phyloP scores from a whole-genome alignment of 495 filamentous ascomycete species.

The Annulohypoxylon moriforme region DNA sequence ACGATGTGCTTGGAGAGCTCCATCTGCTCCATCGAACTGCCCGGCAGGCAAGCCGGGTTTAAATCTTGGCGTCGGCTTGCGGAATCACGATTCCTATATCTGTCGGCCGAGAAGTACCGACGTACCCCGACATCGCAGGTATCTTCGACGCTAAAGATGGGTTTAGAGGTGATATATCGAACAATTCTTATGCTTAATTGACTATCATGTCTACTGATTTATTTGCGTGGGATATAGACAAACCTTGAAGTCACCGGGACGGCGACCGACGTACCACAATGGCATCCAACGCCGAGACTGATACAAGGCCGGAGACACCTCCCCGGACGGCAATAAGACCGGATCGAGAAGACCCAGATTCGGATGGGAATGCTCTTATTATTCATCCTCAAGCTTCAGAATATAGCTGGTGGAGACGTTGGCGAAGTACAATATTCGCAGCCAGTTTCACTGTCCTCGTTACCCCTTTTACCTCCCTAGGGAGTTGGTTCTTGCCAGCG shows the following conservation, averaged over 20 bases:
- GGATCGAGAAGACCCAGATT: neutral
- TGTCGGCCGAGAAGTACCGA: slow-evolving; percentile 5
- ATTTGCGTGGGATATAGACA: neutral
- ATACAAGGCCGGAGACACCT: neutral
- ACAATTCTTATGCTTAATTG: neutral
- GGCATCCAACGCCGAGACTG: slow-evolving; percentile 9
- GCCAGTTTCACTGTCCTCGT: slow-evolving; percentile 13
- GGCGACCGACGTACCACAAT: neutral
- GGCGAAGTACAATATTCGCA: slow-evolving; percentile 17
- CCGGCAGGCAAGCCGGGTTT: slow-evolving; percentile 8
- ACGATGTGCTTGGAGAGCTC: neutral
- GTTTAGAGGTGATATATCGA: neutral
- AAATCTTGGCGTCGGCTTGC: slow-evolving; percentile 15
- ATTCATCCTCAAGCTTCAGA: slow-evolving; percentile 21
- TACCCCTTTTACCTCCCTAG: slow-evolving; percentile 24
- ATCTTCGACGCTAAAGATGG: neutral
- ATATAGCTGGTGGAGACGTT: slow-evolving; percentile 22
- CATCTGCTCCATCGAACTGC: neutral
- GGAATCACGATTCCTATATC: neutral
- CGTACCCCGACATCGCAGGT: slow-evolving; percentile 28
- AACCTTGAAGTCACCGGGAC: neutral
- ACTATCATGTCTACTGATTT: neutral
- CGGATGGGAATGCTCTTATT: slow-evolving; percentile 10
- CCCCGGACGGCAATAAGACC: neutral
- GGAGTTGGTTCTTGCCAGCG: slow-evolving; percentile 15